Conservation (phyloP, 768 basidiomycete genomes). For the Rhizopogon rudus region DNA sequence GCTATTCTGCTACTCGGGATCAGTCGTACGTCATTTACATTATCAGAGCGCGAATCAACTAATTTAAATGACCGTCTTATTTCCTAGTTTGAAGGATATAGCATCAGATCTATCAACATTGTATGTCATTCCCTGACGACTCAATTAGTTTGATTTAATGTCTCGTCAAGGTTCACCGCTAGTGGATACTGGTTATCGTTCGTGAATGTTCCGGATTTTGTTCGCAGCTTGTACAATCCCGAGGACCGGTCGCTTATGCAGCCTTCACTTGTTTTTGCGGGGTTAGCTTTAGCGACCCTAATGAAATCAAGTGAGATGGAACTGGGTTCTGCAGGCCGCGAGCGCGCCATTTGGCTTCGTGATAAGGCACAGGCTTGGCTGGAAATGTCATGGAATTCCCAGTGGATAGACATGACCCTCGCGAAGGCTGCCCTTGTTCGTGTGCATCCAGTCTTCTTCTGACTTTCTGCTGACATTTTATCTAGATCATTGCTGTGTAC, state of each 20-base stretch:
- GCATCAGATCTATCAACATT: slow-evolving; percentile 44
- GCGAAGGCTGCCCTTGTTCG: slow-evolving; percentile 71
- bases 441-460: background rate
- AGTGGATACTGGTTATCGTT: slow-evolving; percentile 67
- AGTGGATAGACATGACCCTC: slow-evolving; percentile 56
- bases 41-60: background rate
- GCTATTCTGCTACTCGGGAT: slow-evolving; percentile 35
- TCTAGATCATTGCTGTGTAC: slow-evolving; percentile 69
- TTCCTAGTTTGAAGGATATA: slow-evolving; percentile 43
- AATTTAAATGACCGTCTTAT: background rate
- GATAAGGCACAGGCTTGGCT: slow-evolving; percentile 52
- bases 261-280: slow-evolving; percentile 65
- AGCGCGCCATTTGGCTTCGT: slow-evolving; percentile 52
- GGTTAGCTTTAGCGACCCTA: slow-evolving; percentile 64
- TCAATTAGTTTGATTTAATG: slow-evolving; percentile 1
- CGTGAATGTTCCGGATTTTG: slow-evolving; percentile 53
- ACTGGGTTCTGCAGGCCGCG: slow-evolving; percentile 46
- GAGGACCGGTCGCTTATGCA: slow-evolving; percentile 55
- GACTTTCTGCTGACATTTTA: slow-evolving; percentile 9
- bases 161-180: slow-evolving; percentile 49
- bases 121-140: slow-evolving; percentile 29
- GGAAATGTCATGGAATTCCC: slow-evolving; percentile 42
- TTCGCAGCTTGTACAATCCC: slow-evolving; percentile 45
- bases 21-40: slow-evolving; percentile 33
- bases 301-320: slow-evolving; percentile 71